Conservation (phyloP, 768 basidiomycete species). For the Chalciporus chontae region DNA sequence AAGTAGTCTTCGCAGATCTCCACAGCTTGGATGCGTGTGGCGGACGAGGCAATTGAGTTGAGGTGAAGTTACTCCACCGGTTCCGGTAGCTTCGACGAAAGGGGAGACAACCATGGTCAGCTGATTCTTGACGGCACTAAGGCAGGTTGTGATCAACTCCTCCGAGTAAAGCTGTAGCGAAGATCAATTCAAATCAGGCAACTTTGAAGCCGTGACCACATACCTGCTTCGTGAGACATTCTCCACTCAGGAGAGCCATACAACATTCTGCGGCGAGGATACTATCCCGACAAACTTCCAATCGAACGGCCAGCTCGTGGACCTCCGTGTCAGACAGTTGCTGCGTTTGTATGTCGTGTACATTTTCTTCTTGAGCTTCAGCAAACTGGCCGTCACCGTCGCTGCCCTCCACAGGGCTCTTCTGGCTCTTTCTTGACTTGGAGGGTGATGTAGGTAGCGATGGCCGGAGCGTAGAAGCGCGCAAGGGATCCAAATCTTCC, state of each 20-base stretch:
- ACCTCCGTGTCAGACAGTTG: constrained; percentile 46
- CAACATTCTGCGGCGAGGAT: constrained; percentile 82
- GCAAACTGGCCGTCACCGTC: not conserved
- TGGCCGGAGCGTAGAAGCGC: constrained; percentile 23
- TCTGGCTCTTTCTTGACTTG: constrained; percentile 47
- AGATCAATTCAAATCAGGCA: constrained; percentile 1
- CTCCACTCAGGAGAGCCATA: constrained; percentile 72
- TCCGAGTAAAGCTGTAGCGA: constrained; percentile 79
- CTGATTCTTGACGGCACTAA: constrained; percentile 74
- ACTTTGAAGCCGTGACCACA: constrained; percentile 14
- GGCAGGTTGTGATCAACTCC: constrained; percentile 81
- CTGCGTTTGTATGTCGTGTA: constrained; percentile 12
- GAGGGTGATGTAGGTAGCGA: constrained; percentile 35
- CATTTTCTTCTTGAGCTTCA: constrained; percentile 2
- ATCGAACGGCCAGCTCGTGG: constrained; percentile 44
- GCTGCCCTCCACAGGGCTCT: constrained; percentile 14
- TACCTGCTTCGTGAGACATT: constrained; percentile 85
- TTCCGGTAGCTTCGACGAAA: constrained; percentile 70
- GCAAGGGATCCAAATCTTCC: constrained; percentile 75
- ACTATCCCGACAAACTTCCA: constrained; percentile 69
- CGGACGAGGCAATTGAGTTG: constrained; percentile 52
- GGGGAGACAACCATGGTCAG: constrained; percentile 80
- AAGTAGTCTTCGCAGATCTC: constrained; percentile 45
- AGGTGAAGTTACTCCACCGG: constrained; percentile 38
- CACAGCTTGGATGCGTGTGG: constrained; percentile 33